Percentiles rank a stretch among this genome's conserved stretches.
phyloP scores from a whole-genome alignment of 75 land plant species.

The Cupressus sempervirens region DNA sequence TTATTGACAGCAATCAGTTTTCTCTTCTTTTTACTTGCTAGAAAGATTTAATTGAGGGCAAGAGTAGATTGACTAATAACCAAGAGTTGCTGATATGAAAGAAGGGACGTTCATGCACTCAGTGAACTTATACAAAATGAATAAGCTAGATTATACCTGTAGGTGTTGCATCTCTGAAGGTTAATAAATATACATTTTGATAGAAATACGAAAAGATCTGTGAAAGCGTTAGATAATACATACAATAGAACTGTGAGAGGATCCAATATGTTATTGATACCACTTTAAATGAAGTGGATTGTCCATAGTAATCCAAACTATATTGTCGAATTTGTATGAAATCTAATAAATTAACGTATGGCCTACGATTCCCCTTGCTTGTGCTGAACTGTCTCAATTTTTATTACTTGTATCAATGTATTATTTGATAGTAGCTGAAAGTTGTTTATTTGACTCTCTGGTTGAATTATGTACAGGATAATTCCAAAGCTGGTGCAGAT shows the following conservation, averaged over 20 bases:
- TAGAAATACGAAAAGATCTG: neutral
- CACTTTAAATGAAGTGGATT: neutral
- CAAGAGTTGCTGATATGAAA: neutral
- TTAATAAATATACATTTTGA: neutral
- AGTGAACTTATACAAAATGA: neutral
- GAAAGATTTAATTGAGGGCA: neutral
- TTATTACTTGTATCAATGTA: neutral
- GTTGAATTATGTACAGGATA: conserved; percentile 16
- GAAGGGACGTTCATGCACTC: neutral
- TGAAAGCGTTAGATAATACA: neutral
- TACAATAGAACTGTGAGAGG: neutral
- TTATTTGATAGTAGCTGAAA: neutral
- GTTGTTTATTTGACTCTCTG: neutral
- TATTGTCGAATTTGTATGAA: neutral
- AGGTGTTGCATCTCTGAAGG: neutral
- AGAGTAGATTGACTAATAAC: neutral
- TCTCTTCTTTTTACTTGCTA: neutral
- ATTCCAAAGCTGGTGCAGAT: conserved; percentile 20
- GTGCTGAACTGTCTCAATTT: neutral
- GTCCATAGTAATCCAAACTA: neutral
- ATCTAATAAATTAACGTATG: neutral
- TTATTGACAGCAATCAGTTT: neutral
- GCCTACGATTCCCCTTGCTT: neutral
- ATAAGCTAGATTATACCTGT: neutral
- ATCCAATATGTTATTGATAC: neutral